Percentiles rank a stretch among this genome's conserved stretches.
Evolutionary conservation across 352 stramenopile species (phyloP).

Genomic region (Phytophthora pseudosyringae): DNA sequence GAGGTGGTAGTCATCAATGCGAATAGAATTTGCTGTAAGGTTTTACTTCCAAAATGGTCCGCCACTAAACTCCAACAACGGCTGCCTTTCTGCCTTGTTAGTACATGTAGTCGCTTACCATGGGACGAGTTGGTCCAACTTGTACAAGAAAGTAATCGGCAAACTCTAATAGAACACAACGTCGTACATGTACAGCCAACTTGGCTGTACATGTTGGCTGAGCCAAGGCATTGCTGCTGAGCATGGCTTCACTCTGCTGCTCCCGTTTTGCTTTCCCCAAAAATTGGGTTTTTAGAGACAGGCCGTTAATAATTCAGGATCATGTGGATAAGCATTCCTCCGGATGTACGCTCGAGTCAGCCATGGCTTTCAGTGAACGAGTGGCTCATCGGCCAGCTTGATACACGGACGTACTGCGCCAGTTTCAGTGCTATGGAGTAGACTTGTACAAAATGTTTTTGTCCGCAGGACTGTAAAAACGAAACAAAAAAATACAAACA

Average conservation of each 20-base stretch:
- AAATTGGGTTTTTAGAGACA: conserved; percentile 26
- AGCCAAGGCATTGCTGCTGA: neutral
- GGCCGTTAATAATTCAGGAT: conserved; percentile 23
- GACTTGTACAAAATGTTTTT: too few species aligned
- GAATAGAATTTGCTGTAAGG: conserved; percentile 7
- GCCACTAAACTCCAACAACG: neutral
- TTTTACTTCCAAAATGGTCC: neutral
- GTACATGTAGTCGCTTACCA: neutral
- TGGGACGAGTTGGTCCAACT: neutral
- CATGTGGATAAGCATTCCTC: conserved; percentile 25
- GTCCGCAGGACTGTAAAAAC: too few species aligned
- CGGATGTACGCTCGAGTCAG: neutral
- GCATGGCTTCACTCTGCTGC: conserved; percentile 4
- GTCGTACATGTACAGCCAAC: neutral
- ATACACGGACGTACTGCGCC: too few species aligned
- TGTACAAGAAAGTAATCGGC: neutral
- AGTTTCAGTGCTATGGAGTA: too few species aligned
- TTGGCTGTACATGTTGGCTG: too few species aligned
- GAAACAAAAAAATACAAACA: too few species aligned
- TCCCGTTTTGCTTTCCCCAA: conserved; percentile 18
- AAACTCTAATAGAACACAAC: neutral
- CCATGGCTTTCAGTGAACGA: neutral
- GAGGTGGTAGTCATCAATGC: neutral
- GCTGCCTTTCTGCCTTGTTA: conserved; percentile 16
- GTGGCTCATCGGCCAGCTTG: too few species aligned